Percentiles rank a stretch among this genome's conserved stretches.
These are phyloP conservation scores for Fusarium clavum DNA, from an alignment of 2,329 filamentous ascomycete species.

Conservation along the genomic window DNA sequence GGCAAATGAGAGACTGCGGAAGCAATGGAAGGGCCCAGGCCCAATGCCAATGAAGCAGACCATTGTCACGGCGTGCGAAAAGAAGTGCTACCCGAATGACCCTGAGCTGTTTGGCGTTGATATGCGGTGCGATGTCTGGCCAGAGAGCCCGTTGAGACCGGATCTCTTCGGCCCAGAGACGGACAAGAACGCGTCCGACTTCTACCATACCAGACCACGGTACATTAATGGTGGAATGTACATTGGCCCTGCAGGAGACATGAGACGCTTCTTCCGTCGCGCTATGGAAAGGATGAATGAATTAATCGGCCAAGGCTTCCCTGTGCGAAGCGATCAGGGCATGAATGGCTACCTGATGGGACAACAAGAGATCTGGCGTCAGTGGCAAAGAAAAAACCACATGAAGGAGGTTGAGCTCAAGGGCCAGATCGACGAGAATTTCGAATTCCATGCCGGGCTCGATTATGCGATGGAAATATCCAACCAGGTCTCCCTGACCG, in stretches of 20 bases:
- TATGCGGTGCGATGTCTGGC: background rate
- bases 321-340: background rate
- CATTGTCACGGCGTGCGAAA: background rate
- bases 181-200: background rate
- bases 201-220: background rate
- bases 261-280: constrained; percentile 12
- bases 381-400: background rate
- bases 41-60: constrained; percentile 19
- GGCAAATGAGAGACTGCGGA: constrained; percentile 7
- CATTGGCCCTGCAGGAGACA: constrained; percentile 11
- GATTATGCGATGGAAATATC: constrained; percentile 6
- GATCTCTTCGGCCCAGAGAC: constrained; percentile 4
- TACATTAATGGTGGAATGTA: constrained; percentile 18
- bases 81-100: background rate
- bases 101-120: background rate
- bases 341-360: background rate
- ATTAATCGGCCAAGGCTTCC: background rate
- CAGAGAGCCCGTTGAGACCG: background rate
- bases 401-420: accelerated
- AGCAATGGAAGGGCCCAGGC: background rate
- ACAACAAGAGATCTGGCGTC: constrained; percentile 9
- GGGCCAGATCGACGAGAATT: background rate
- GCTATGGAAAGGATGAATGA: background rate
- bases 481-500: background rate
- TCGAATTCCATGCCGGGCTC: background rate